Percentiles rank a stretch among this genome's conserved stretches.
Conservation (phyloP, 345 rosid species). For the Microcos paniculata region DNA sequence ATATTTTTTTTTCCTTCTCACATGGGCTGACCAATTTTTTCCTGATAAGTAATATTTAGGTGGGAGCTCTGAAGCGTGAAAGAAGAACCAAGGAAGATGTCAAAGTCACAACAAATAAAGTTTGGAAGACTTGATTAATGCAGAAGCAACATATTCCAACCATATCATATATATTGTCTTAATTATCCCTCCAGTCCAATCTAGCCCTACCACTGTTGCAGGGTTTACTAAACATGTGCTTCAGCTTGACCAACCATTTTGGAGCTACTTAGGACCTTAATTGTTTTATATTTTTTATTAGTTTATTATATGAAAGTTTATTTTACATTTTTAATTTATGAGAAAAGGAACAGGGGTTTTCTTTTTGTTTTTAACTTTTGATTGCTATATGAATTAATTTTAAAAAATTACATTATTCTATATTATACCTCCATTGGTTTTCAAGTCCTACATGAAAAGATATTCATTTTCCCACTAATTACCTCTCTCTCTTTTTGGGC, state of each 20-base stretch:
- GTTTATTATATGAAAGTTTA: no score
- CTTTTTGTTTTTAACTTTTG: no score
- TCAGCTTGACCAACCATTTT: neutral
- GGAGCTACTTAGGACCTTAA: neutral
- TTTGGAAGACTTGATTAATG: neutral
- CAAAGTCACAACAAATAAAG: neutral
- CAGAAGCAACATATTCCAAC: neutral
- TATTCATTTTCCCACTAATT: no score
- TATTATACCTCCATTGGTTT: no score
- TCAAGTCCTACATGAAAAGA: no score
- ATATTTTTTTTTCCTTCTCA: neutral
- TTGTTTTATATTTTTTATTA: neutral
- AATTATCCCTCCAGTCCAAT: neutral
- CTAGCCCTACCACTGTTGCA: neutral
- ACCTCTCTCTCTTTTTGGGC: no score
- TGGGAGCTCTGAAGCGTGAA: neutral
- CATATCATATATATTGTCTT: neutral
- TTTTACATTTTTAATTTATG: no score
- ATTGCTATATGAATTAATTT: no score
- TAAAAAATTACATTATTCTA: no score
- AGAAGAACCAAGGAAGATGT: neutral
- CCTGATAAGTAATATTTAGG: no score
- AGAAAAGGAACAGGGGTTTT: no score
- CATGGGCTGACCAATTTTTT: neutral
- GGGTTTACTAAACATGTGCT: neutral